Conservation (phyloP, 2,329 filamentous ascomycete species). For the Fusarium sp. region DNA sequence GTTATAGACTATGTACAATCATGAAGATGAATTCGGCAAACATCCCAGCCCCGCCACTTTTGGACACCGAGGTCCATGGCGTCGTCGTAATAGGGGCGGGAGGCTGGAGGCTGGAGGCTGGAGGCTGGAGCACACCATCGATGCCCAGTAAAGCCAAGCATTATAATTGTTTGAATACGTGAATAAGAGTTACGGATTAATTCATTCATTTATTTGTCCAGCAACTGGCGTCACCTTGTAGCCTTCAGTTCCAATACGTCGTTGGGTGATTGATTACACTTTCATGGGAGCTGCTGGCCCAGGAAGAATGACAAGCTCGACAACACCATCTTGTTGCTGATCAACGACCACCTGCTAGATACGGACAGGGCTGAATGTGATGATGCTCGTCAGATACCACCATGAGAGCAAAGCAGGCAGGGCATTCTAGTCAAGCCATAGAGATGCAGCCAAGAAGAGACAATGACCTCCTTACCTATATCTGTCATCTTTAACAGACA, state of each 20-base stretch:
- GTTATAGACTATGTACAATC: neutral
- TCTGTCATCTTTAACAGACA: conserved; percentile 10
- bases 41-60: conserved; percentile 32
- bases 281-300: conserved; percentile 1
- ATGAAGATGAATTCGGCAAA: conserved; percentile 18
- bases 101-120: neutral
- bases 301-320: conserved; percentile 13
- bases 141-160: conserved; percentile 24
- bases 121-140: conserved; percentile 37
- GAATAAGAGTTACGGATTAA: neutral
- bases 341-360: conserved; percentile 29
- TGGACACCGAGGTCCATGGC: conserved; percentile 26
- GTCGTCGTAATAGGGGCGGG: conserved; percentile 8
- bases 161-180: neutral
- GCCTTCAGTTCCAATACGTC: neutral
- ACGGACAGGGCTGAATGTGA: conserved; percentile 5
- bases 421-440: conserved; percentile 2
- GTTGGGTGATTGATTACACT: conserved; percentile 27
- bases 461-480: neutral
- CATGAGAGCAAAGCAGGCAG: conserved; percentile 8
- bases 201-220: neutral
- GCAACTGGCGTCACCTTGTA: neutral
- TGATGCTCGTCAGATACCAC: neutral
- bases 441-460: conserved; percentile 1
- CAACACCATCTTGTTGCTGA: conserved; percentile 25